Base-by-base conservation (phyloP, 2,329 filamentous ascomycete species). In the Metarhizium brunneum region DNA sequence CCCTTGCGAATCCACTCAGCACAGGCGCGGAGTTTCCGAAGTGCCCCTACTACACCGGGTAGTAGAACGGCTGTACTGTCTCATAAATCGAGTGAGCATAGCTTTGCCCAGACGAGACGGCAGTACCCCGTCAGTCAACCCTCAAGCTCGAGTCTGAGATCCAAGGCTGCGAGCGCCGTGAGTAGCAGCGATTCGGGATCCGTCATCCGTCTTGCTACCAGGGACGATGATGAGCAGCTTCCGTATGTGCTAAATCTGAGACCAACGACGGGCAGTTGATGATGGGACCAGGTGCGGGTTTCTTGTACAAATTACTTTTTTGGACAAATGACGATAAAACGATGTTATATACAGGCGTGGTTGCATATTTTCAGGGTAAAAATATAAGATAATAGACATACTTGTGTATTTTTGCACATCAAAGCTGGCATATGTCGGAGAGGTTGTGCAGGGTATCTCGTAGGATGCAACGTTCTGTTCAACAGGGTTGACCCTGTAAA, bases 1-100 rank as follows among this genome's bases (percentile, higher is more conserved):
- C 47, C 25, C 25, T 58, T 62, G 53, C 72, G 74, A 32, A 71
- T 71, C 42, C 71, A 74, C 16, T 79, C 76, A 6, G 69, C 70
- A 6, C 70, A 69, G 30, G 75, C 73, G 7, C 72, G 75, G 70
- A 70, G 68, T 47, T 82, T 76, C 60, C 70, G 73, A 53, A 81
- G 79, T 6, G 79, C 79, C 16, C 79, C 79, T 0, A 80, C 77
- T n/a, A 81, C 79, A 30, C 73, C 78, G 6, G 72, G 71, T 48
- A 79, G 76, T 56, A 66, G 62, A 16, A 68, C 69, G n/a, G 70
- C 62, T 6, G 55, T 64, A n/a, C 51, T 71, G 18, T 73, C 73
- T 20, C 69, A 68, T 32, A 69, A 64, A 52, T 68, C 65, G 8
- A 75, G 71, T 57, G 62, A 63, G 48, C 68, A 66, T 55, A 75